Evolutionary conservation across 176 grass and related monocot species (phyloP).

Genomic region (Bonia amplexicaulis): DNA sequence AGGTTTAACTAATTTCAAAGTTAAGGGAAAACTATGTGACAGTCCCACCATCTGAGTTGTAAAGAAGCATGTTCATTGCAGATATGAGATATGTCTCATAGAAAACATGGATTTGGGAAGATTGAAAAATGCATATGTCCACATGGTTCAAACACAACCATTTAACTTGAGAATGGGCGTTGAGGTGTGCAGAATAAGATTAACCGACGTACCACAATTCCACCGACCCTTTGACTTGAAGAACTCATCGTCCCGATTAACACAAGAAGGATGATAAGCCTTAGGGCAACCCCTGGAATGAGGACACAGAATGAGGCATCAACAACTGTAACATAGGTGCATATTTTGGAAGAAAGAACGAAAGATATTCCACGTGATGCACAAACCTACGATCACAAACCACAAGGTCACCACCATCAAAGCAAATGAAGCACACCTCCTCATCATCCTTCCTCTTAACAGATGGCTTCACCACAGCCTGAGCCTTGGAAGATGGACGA

Average conservation of each 20-base stretch:
- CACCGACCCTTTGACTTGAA: constrained; percentile 91
- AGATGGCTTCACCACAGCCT: constrained; percentile 31
- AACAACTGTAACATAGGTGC: constrained; percentile 22
- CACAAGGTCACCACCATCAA: constrained; percentile 96
- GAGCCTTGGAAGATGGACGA: constrained; percentile 56
- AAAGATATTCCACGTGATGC: constrained; percentile 1
- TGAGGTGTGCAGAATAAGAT: not conserved
- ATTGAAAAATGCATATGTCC: not conserved
- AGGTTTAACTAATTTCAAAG: not conserved
- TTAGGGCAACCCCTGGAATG: constrained; percentile 81
- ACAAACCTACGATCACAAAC: constrained; percentile 97
- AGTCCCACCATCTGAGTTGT: not conserved
- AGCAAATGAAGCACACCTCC: constrained; percentile 97
- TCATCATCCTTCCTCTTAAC: constrained; percentile 71
- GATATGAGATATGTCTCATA: not conserved
- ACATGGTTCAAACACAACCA: constrained; percentile 8
- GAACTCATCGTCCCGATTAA: constrained; percentile 94
- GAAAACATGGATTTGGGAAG: not conserved
- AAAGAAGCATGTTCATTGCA: not conserved
- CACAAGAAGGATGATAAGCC: constrained; percentile 93
- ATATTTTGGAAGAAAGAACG: constrained; percentile 5
- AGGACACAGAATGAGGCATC: constrained; percentile 20
- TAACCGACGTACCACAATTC: constrained; percentile 79
- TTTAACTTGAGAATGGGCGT: not conserved
- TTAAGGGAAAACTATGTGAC: not conserved